Conservation (phyloP, 1,284 basidiomycete genomes). For the Melampsora americana region DNA sequence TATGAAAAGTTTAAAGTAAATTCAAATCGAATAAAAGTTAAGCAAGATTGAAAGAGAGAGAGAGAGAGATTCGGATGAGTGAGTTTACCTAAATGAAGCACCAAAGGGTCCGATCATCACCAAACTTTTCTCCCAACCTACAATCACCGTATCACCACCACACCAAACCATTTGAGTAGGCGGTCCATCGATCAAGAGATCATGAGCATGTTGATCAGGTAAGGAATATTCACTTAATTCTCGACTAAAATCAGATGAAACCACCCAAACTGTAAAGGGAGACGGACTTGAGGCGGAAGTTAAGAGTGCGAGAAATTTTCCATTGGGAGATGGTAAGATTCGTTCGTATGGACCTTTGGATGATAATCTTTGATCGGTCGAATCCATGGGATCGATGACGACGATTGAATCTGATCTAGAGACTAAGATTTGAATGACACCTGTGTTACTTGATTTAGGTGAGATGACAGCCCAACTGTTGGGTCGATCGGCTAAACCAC, state of each 20-base stretch:
- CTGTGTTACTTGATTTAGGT: slow-evolving; percentile 13
- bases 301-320: slow-evolving; percentile 82
- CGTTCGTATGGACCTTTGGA: slow-evolving; percentile 79
- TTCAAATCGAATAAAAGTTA: not conserved
- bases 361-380: slow-evolving; percentile 61
- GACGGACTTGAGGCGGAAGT: slow-evolving; percentile 57
- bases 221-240: slow-evolving; percentile 78
- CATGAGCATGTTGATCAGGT: slow-evolving; percentile 50
- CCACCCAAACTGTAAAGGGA: slow-evolving; percentile 74
- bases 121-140: slow-evolving; percentile 76
- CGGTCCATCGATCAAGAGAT: slow-evolving; percentile 49
- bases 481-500: slow-evolving; percentile 28
- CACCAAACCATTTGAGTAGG: slow-evolving; percentile 80
- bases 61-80: no score
- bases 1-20: slow-evolving; percentile 52
- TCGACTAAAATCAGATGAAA: slow-evolving; percentile 84
- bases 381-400: slow-evolving; percentile 13
- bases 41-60: slow-evolving; percentile 40
- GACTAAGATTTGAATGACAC: slow-evolving; percentile 13
- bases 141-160: slow-evolving; percentile 86
- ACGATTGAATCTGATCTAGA: slow-evolving; percentile 3
- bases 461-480: slow-evolving; percentile 39
- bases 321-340: slow-evolving; percentile 84
- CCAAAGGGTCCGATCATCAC: slow-evolving; percentile 87
- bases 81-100: slow-evolving; percentile 56